Evolutionary conservation across 202 grass and related monocot genomes (phyloP), one percentile per base, ranked within the genome.

Genomic region (Tripidium arundinaceum): DNA sequence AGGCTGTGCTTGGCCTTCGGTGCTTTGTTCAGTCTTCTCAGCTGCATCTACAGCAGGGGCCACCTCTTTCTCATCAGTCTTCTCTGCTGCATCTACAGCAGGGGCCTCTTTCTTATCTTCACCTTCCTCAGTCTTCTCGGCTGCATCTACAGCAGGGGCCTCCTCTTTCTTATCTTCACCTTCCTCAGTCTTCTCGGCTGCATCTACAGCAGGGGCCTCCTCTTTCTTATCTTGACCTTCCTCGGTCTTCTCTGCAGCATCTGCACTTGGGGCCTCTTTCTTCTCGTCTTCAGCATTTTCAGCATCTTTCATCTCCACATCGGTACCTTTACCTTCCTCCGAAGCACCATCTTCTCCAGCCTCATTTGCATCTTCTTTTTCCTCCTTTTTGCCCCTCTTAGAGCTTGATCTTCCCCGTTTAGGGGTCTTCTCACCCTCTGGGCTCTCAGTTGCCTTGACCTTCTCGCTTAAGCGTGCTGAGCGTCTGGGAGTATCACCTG

Each of bases 401-500:
- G 91, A 83, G 70, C 78, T 86, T 54, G 79, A 78, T 78, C 86
- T 93, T 72, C 76, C 78, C 3, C 79, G 63, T 59, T 85, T 90
- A 31, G 87, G 74, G 11, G 83, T 88, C 47, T 74, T 88, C 75
- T 94, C 87, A 0, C 81, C 75, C 84, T 92, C 91, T 62, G 89
- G 85, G 28, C 76, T 91, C 72, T 88, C 89, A 1, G 54, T 68
- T 59, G 85, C 66, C 81, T 90, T 97, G 45, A 72, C 81, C 79
- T 90, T 97, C 74, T 87, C 91, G 41, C 85, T 97, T 79, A 97
- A 83, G 52, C 94, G 91, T 50, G 89, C 90, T 25, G 94, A 97
- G 16, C 94, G 89, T 39, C 94, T 92, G 36, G 91, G 91, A 29
- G 94, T 92, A 62, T 97, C 83, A 81, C 94, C 94, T 97, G 89